Conservation (phyloP, 768 basidiomycete species). For the Suillus paluster region DNA sequence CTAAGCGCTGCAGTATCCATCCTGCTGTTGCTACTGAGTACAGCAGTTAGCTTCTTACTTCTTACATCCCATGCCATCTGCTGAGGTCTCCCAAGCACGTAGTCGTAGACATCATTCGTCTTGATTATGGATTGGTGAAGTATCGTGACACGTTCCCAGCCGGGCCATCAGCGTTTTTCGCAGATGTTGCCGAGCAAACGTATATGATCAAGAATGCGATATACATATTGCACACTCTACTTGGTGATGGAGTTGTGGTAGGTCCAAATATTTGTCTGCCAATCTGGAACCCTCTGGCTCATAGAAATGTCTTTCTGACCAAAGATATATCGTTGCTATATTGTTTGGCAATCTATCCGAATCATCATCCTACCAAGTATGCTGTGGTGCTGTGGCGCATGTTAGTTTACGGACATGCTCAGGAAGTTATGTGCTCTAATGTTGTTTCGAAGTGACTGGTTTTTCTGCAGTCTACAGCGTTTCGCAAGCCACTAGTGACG, state of each 20-base stretch:
- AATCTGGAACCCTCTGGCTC: background rate
- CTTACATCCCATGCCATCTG: background rate
- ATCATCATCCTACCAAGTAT: conserved; percentile 15
- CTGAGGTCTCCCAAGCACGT: conserved; percentile 14
- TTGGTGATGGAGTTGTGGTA: conserved; percentile 14
- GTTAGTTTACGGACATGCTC: conserved; percentile 6
- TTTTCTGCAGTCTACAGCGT: conserved; percentile 12
- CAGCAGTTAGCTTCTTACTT: conserved; percentile 16
- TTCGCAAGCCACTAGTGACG: conserved; percentile 12
- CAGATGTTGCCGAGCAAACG: conserved; percentile 22
- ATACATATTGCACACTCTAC: conserved; percentile 19
- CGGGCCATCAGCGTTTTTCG: conserved; percentile 30
- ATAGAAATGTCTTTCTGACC: background rate
- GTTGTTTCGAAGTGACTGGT: background rate
- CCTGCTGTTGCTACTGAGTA: conserved; percentile 26
- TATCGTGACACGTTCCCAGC: conserved; percentile 22
- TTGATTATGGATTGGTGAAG: conserved; percentile 23
- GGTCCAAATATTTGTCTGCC: background rate
- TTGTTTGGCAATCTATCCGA: conserved; percentile 16
- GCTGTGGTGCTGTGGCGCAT: conserved; percentile 11
- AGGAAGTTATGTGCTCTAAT: background rate
- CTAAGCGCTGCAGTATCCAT: conserved; percentile 20
- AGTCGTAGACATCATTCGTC: conserved; percentile 18
- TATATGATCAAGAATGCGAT: conserved; percentile 31
- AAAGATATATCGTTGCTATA: conserved; percentile 22